These are phyloP conservation scores for Tetrapisispora fleetii DNA, from an alignment of 805 yeast genomes.

Conservation along the genomic window DNA sequence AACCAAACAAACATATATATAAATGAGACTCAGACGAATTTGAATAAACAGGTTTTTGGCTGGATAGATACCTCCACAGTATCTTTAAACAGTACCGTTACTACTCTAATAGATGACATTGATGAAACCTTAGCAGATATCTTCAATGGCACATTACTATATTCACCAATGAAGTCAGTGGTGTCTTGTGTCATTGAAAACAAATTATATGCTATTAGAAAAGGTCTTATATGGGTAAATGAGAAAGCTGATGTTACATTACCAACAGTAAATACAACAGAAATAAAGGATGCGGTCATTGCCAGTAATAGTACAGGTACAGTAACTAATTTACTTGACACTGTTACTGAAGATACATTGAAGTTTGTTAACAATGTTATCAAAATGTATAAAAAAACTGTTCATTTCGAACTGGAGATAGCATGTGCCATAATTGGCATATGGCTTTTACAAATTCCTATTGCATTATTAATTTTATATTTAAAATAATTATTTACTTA, in stretches of 20 bases:
- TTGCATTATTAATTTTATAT: slow-evolving; percentile 26
- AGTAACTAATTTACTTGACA: slow-evolving; percentile 2
- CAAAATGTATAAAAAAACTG: slow-evolving; percentile 20
- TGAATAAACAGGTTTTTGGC: slow-evolving; percentile 61
- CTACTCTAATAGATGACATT: slow-evolving; percentile 46
- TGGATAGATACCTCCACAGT: slow-evolving; percentile 50
- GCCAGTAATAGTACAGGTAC: neutral
- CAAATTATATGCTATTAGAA: slow-evolving; percentile 54
- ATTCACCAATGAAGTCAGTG: slow-evolving; percentile 51
- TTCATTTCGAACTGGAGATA: slow-evolving; percentile 39
- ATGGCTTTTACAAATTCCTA: slow-evolving; percentile 40
- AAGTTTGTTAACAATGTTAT: slow-evolving; percentile 24
- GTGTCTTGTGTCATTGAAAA: slow-evolving; percentile 74
- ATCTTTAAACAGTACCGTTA: slow-evolving; percentile 51
- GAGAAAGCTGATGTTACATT: slow-evolving; percentile 48
- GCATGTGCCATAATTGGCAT: slow-evolving; percentile 35
- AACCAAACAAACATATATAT: slow-evolving; percentile 48
- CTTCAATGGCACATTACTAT: slow-evolving; percentile 62
- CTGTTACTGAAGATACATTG: slow-evolving; percentile 19
- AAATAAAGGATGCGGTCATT: slow-evolving; percentile 12
- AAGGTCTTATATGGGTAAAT: slow-evolving; percentile 73
- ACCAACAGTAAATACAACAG: slow-evolving; percentile 39
- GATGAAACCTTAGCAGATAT: slow-evolving; percentile 46
- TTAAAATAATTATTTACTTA: neutral
- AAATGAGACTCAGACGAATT: slow-evolving; percentile 34